These are phyloP conservation scores for Neurospora sp. DNA, from an alignment of 495 filamentous ascomycete species.

Conservation along the genomic window DNA sequence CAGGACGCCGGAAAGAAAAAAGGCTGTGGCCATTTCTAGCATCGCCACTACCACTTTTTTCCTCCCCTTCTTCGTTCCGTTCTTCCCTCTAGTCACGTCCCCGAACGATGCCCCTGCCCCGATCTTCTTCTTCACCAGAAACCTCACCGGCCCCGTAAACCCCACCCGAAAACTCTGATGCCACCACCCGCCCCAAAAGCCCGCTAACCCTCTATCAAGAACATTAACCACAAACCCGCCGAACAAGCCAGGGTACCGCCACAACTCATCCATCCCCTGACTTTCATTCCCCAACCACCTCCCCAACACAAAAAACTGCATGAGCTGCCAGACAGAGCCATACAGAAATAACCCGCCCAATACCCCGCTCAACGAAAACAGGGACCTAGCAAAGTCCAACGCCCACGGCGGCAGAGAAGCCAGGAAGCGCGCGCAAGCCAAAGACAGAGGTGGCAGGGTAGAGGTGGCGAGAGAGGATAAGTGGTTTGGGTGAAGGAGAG, in stretches of 20 bases:
- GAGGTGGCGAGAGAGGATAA: not conserved
- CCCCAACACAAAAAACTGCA: slow-evolving; percentile 43
- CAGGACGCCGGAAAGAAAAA: slow-evolving; percentile 48
- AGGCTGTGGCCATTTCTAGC: slow-evolving; percentile 35
- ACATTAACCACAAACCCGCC: slow-evolving; percentile 44
- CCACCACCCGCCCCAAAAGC: slow-evolving; percentile 81
- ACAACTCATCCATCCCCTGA: slow-evolving; percentile 31
- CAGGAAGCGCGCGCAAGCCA: slow-evolving; percentile 29
- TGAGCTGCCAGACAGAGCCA: slow-evolving; percentile 33
- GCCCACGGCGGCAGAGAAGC: not conserved
- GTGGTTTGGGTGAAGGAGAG: slow-evolving; percentile 14
- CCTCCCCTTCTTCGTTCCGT: too few relatives aligned
- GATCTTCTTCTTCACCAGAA: slow-evolving; percentile 23
- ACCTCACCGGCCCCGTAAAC: slow-evolving; percentile 49
- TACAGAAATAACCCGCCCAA: slow-evolving; percentile 22
- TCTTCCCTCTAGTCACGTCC: too few relatives aligned
- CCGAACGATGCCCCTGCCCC: too few relatives aligned
- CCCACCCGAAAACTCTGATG: slow-evolving; percentile 75
- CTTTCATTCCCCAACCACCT: slow-evolving; percentile 24
- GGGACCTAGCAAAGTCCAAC: not conserved
- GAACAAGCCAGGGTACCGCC: slow-evolving; percentile 52
- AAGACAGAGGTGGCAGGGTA: slow-evolving; percentile 14
- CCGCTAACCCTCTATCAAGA: slow-evolving; percentile 56
- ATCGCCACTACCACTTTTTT: not conserved
- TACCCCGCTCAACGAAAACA: not conserved